A percentile compares a stretch with the other conserved stretches of the same genome.
These are phyloP conservation scores for Schizophyllum commune DNA, from an alignment of 1,284 basidiomycete genomes.

Conservation along the genomic window DNA sequence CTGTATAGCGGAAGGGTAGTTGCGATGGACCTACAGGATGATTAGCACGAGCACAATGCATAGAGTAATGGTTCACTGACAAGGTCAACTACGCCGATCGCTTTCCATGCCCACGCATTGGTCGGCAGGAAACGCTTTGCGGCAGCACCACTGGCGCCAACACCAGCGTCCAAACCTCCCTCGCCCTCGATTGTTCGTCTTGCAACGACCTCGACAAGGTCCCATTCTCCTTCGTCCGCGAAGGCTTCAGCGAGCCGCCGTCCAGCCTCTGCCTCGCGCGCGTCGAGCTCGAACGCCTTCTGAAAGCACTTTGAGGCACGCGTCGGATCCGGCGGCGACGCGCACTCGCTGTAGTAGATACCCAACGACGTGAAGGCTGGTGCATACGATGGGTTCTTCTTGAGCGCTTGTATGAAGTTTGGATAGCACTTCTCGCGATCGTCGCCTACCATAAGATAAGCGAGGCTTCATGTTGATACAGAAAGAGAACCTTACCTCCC, in stretches of 20 bases:
- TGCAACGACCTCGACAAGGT: conserved; percentile 90
- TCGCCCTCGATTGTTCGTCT: conserved; percentile 90
- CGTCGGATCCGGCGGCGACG: conserved; percentile 69
- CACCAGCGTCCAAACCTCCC: conserved; percentile 65
- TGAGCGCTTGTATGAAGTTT: conserved; percentile 79
- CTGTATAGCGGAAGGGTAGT: conserved; percentile 74
- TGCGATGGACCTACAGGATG: conserved; percentile 55
- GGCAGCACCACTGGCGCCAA: conserved; percentile 37
- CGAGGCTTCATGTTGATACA: background rate
- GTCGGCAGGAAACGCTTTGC: conserved; percentile 59
- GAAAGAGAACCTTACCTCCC: conserved; percentile 44
- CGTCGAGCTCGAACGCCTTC: conserved; percentile 96
- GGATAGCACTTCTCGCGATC: conserved; percentile 63
- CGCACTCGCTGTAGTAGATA: conserved; percentile 75
- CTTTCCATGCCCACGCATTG: conserved; percentile 98
- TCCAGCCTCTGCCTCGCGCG: conserved; percentile 83
- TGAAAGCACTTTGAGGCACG: conserved; percentile 96
- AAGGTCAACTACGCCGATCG: conserved; percentile 88
- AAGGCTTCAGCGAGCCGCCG: conserved; percentile 81
- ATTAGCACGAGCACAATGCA: conserved; percentile 3
- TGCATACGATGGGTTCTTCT: conserved; percentile 72
- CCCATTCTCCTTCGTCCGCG: conserved; percentile 93
- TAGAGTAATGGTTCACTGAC: conserved; percentile 36
- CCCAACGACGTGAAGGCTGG: conserved; percentile 94
- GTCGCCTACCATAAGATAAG: conserved; percentile 23